phyloP scores from a whole-genome alignment of 768 basidiomycete species.

The Lactarius sp. region DNA sequence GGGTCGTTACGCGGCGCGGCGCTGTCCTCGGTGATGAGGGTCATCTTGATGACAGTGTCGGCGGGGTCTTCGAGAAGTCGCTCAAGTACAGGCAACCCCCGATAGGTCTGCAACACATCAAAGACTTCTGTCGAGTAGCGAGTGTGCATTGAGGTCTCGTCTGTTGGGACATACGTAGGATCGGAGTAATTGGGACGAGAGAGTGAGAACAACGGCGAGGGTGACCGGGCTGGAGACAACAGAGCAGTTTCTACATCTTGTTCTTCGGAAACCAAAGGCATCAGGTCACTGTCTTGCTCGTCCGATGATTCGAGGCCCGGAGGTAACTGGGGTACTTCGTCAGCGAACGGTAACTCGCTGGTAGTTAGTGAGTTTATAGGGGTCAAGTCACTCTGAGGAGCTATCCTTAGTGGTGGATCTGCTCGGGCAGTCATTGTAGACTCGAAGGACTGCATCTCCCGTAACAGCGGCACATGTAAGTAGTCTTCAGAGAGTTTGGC shows the following conservation, averaged over 20 bases:
- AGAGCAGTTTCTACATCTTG: neutral
- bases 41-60: conserved; percentile 68
- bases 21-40: conserved; percentile 57
- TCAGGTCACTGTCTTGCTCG: conserved; percentile 16
- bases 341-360: neutral
- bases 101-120: conserved; percentile 75
- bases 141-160: conserved; percentile 51
- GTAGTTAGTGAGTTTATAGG: neutral
- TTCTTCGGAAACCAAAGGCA: conserved; percentile 17
- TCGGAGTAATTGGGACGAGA: conserved; percentile 22
- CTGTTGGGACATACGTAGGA: conserved; percentile 35
- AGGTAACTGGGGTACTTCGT: conserved; percentile 7
- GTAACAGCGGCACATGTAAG: conserved; percentile 44
- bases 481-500: conserved; percentile 41
- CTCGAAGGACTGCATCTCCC: conserved; percentile 86
- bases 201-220: conserved; percentile 14
- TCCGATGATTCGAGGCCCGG: conserved; percentile 1
- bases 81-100: conserved; percentile 70
- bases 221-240: conserved; percentile 15
- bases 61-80: conserved; percentile 51
- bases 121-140: conserved; percentile 73
- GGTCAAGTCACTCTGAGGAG: neutral
- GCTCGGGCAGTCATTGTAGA: conserved; percentile 74
- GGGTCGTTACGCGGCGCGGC: conserved; percentile 82
- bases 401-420: conserved; percentile 26